These are phyloP conservation scores for Penicillium verhagenii DNA, from an alignment of 495 filamentous ascomycete genomes.

Conservation along the genomic window DNA sequence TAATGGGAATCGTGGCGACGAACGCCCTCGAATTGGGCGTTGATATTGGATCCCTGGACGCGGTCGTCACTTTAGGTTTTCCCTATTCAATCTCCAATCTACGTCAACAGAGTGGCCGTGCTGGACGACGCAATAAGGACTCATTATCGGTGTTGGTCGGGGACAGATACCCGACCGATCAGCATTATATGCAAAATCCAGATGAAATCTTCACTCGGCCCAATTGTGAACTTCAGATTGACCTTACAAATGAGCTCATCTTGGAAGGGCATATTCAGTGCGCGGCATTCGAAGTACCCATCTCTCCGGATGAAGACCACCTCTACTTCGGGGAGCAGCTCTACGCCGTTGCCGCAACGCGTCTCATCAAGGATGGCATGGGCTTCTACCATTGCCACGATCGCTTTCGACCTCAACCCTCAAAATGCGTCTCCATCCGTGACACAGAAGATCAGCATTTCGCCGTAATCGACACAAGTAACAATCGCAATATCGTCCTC, in stretches of 20 bases:
- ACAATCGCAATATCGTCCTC: constrained; percentile 77
- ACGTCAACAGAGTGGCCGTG: constrained; percentile 91
- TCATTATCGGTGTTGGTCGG: constrained; percentile 88
- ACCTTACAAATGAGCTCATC: constrained; percentile 86
- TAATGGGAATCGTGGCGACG: constrained; percentile 92
- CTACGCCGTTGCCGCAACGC: constrained; percentile 66
- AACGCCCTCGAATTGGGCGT: constrained; percentile 91
- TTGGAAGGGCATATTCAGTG: constrained; percentile 95
- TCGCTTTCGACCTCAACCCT: constrained; percentile 82
- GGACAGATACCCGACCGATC: constrained; percentile 89
- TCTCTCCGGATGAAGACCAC: constrained; percentile 70
- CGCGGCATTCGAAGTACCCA: constrained; percentile 92
- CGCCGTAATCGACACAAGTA: constrained; percentile 85
- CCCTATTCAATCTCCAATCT: constrained; percentile 94
- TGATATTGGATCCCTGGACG: constrained; percentile 93
- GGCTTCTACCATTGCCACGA: constrained; percentile 90
- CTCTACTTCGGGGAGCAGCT: constrained; percentile 80
- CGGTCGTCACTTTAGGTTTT: constrained; percentile 91
- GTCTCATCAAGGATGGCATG: constrained; percentile 67
- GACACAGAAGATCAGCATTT: constrained; percentile 93
- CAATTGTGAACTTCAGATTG: constrained; percentile 84
- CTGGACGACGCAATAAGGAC: constrained; percentile 90
- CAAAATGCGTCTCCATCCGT: constrained; percentile 80
- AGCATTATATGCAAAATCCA: constrained; percentile 95
- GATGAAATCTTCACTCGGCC: constrained; percentile 94